These are phyloP conservation scores for Chernovozyma aurita DNA, from an alignment of 1,139 yeast genomes.

Conservation along the genomic window DNA sequence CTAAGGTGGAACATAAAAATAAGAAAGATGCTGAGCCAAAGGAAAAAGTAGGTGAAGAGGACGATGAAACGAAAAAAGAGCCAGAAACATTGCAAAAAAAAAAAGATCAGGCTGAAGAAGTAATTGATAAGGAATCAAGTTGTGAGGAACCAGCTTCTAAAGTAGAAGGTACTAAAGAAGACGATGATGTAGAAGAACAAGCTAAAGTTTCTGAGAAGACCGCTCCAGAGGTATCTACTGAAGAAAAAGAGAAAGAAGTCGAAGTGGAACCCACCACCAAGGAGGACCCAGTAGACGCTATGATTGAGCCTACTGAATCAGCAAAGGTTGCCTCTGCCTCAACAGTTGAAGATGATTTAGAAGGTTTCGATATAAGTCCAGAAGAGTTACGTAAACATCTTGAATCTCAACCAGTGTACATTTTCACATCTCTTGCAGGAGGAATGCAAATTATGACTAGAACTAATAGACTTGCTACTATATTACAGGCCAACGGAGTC, in stretches of 20 bases:
- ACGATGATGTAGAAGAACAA: background rate
- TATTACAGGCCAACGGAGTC: conserved; percentile 70
- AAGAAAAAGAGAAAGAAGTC: background rate
- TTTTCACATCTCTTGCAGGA: conserved; percentile 86
- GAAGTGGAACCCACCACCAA: conserved; percentile 9
- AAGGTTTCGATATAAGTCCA: conserved; percentile 37
- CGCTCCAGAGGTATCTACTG: conserved; percentile 9
- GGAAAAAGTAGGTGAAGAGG: conserved; percentile 8
- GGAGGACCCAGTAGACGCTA: too few species aligned
- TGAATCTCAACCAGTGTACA: conserved; percentile 57
- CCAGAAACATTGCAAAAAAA: too few species aligned
- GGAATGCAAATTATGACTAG: conserved; percentile 82
- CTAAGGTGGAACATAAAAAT: conserved; percentile 2
- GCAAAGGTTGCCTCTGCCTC: background rate
- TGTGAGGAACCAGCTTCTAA: background rate
- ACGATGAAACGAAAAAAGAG: conserved; percentile 8
- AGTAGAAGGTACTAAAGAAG: conserved; percentile 1
- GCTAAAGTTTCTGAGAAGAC: conserved; percentile 8
- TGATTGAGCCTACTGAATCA: too few species aligned
- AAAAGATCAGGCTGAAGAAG: conserved; percentile 11
- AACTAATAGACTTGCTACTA: conserved; percentile 73
- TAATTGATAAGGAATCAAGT: conserved; percentile 3
- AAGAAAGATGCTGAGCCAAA: conserved; percentile 7
- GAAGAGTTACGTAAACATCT: conserved; percentile 44
- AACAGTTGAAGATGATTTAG: conserved; percentile 22